Base-by-base conservation (phyloP, 2,329 filamentous ascomycete species). In the Hypoxylon sp. region DNA sequence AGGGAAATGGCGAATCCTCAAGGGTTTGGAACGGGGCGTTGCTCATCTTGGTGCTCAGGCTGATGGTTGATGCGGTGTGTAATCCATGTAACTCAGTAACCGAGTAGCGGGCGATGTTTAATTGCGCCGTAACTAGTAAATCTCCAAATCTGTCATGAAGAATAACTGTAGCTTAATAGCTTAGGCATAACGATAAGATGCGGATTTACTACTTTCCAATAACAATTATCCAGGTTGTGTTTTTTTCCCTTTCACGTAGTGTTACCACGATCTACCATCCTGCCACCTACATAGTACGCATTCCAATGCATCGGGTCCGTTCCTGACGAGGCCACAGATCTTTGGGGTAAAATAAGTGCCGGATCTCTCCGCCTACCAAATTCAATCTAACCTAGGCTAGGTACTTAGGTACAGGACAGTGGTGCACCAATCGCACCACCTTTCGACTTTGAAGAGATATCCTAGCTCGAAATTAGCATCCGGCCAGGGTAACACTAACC, bases 1-100 rank as follows among this genome's bases (percentile, higher is more conserved):
- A 75, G n/a, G 85, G 84, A 65, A 89, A 89, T 1, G 86, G 82
- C 6, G 80, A 65, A 39, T 86, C 81, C 52, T 78, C 78, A 2
- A 44, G 57, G 61, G 68, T 41, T 30, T 64, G 59, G 39, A 43
- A 24, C 19, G 70, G 53, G 37, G 72, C 60, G 58, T 82, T 76
- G 19, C 79, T 79, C 82, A 84, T 84, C 6, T 60, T 61, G 20
- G 22, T 15, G 34, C 48, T 57, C 34, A 30, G 52, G 37, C n/a
- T n/a, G n/a, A n/a, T n/a, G n/a, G n/a, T 43, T 39, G 34, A 26
- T 56, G 34, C 39, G 34, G 34, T 46, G 43, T n/a, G 7, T 26
- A 24, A 26, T 47, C n/a, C n/a, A n/a, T n/a, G 43, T 47, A n/a
- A 47, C 22, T 26, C 13, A 24, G 43, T 26, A 26, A 47, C 20